Base-by-base conservation (phyloP, 129 eudicot species). In the Centrapalus pauciflorus region DNA sequence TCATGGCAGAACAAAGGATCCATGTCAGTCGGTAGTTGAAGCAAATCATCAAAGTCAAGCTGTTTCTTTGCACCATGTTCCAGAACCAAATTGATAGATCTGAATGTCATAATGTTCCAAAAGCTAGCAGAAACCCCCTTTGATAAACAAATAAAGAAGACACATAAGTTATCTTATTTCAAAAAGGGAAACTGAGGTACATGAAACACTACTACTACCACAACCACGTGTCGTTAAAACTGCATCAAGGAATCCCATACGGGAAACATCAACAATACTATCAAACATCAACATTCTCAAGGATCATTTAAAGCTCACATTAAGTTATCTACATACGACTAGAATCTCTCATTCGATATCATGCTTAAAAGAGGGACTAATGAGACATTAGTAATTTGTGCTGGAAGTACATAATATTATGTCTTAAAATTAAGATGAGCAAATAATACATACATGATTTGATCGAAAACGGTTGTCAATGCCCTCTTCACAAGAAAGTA, bases 1-100 rank as follows among this genome's bases (percentile, higher is more conserved):
- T 54, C 72, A 58, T 85, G 86, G 72, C 96, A 85, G 64, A 80
- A 67, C 5, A 55, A 79, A 38, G 98, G 84, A 72, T 88, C 91
- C 96, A 92, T 82, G 69, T 87, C 98, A 26, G 4, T n/a, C 9
- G 96, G 96, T 60, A 92, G 79, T 69, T 85, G 77, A 83, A 88
- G 90, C 76, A 92, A 69, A 69, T 92, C 85, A 56, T 79, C 86
- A 61, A 83, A 88, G 70, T 81, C 82, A 77, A 92, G 96, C 71
- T 92, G 98, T 76, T 79, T 81, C 43, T 61, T 85, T 25, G 75
- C 80, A 34, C 98, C 98, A 45, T 50, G 69, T 69, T 92, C 90
- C 85, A 92, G 66, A 43, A 92, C 88, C 23, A 83, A 25, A 52
- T 86, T 72, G 40, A 92, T 81, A 41, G 71, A 67, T 56, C 51